A percentile compares a stretch with the other conserved stretches of the same genome.
Evolutionary conservation across 441 rosid genomes (phyloP).

Genomic region (Capsella rubella): DNA sequence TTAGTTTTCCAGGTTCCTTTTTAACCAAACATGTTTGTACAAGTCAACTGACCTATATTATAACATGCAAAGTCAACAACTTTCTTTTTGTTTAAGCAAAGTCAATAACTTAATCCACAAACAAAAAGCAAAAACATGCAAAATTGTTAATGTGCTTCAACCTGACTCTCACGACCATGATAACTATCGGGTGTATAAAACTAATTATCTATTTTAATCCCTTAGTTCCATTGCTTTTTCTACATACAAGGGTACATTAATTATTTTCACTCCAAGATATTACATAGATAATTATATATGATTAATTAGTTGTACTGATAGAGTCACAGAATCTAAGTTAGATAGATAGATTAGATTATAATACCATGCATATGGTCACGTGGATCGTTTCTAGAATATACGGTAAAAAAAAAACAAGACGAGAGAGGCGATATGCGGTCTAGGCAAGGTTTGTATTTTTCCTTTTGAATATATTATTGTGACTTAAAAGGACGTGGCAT

Average conservation of each 20-base stretch:
- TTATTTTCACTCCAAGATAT: constrained; percentile 2
- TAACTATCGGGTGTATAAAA: too few relatives aligned
- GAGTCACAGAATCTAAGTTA: constrained; percentile 40
- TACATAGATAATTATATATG: background rate
- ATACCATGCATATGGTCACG: constrained; percentile 16
- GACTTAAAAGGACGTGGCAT: constrained; percentile 33
- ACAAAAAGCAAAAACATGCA: background rate
- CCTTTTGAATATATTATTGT: constrained; percentile 44
- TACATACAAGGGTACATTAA: background rate
- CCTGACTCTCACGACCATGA: constrained; percentile 15
- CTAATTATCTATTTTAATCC: constrained; percentile 1
- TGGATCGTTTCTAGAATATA: constrained; percentile 41
- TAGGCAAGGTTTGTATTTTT: background rate
- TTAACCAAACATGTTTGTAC: constrained; percentile 16
- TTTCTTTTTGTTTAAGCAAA: background rate
- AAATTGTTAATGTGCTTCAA: constrained; percentile 13
- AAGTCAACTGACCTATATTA: constrained; percentile 2
- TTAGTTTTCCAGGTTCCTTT: constrained; percentile 18
- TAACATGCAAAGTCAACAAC: constrained; percentile 30
- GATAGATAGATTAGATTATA: constrained; percentile 10
- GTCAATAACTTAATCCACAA: constrained; percentile 9
- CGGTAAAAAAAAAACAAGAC: background rate
- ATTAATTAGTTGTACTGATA: background rate
- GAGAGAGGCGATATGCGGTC: background rate
- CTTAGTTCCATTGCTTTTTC: constrained; percentile 1